Evolutionary conservation across 1,284 basidiomycete species (phyloP).

Genomic region (Puccinia sorghi): DNA sequence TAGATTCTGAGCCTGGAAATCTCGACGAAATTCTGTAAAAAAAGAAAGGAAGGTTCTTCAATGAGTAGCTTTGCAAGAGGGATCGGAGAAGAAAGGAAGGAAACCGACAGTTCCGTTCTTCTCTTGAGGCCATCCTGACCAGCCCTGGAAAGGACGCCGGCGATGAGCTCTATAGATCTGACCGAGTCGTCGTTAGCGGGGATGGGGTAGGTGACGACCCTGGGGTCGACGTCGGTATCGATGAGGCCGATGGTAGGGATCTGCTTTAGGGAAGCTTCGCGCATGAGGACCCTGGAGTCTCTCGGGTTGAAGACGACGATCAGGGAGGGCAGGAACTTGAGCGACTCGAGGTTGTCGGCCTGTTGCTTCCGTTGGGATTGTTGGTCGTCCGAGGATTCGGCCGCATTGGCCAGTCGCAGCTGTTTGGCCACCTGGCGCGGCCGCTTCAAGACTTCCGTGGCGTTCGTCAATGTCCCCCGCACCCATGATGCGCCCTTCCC

Average conservation of each 20-base stretch:
- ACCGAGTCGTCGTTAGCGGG: slow-evolving; percentile 95
- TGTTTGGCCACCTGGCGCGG: slow-evolving; percentile 53
- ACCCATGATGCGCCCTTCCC: slow-evolving; percentile 68
- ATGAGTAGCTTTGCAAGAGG: background rate
- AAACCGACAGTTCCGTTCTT: background rate
- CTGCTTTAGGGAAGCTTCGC: slow-evolving; percentile 59
- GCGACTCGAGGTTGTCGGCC: slow-evolving; percentile 2
- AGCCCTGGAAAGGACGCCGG: slow-evolving; percentile 86
- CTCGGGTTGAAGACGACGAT: slow-evolving; percentile 55
- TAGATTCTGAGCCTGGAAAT: background rate
- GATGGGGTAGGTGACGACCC: slow-evolving; percentile 96
- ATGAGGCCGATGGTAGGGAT: slow-evolving; percentile 67
- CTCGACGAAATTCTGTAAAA: background rate
- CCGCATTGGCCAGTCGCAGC: background rate
- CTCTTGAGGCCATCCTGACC: slow-evolving; percentile 62
- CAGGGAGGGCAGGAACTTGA: slow-evolving; percentile 49
- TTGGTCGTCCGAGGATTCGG: background rate
- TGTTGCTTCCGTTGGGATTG: slow-evolving; percentile 5
- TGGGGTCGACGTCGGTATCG: slow-evolving; percentile 93
- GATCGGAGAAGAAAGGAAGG: background rate
- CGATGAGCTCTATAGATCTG: slow-evolving; percentile 83
- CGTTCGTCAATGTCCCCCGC: slow-evolving; percentile 90
- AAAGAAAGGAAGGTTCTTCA: background rate
- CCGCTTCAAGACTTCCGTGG: slow-evolving; percentile 63
- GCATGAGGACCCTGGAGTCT: slow-evolving; percentile 57